Evolutionary conservation across 2,329 filamentous ascomycete genomes (phyloP).

Genomic region (Calonectria fujianensis): DNA sequence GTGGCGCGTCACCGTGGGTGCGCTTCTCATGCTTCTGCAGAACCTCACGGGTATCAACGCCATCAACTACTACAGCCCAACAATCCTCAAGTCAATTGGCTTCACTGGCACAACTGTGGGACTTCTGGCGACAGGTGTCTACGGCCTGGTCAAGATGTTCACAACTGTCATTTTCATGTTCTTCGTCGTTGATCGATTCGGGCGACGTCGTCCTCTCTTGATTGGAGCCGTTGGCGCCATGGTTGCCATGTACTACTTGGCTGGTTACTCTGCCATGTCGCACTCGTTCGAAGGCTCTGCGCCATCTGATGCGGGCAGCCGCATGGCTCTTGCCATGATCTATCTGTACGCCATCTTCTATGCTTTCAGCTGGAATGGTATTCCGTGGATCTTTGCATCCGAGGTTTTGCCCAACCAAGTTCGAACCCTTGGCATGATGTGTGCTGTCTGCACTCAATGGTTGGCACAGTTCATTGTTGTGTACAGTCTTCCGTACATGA

Average conservation of each 20-base stretch:
- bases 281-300: constrained; percentile 37
- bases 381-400: constrained; percentile 51
- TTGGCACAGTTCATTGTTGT: constrained; percentile 54
- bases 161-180: constrained; percentile 45
- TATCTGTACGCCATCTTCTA: constrained; percentile 53
- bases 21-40: constrained; percentile 59
- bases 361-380: constrained; percentile 53
- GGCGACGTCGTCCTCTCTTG: constrained; percentile 49
- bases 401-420: constrained; percentile 48
- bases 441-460: constrained; percentile 55
- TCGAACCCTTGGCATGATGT: constrained; percentile 51
- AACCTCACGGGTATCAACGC: constrained; percentile 41
- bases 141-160: constrained; percentile 59
- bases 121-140: constrained; percentile 62
- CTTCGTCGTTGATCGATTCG: constrained; percentile 51
- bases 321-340: constrained; percentile 54
- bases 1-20: constrained; percentile 42
- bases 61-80: constrained; percentile 26
- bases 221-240: constrained; percentile 49
- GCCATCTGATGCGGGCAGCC: constrained; percentile 41
- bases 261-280: constrained; percentile 49
- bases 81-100: constrained; percentile 18
- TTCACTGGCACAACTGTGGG: constrained; percentile 21
- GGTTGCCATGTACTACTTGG: constrained; percentile 60
- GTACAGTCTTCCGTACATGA: constrained; percentile 55